These are phyloP conservation scores for Fragilaria radians DNA, from an alignment of 108 stramenopile genomes.

Conservation along the genomic window DNA sequence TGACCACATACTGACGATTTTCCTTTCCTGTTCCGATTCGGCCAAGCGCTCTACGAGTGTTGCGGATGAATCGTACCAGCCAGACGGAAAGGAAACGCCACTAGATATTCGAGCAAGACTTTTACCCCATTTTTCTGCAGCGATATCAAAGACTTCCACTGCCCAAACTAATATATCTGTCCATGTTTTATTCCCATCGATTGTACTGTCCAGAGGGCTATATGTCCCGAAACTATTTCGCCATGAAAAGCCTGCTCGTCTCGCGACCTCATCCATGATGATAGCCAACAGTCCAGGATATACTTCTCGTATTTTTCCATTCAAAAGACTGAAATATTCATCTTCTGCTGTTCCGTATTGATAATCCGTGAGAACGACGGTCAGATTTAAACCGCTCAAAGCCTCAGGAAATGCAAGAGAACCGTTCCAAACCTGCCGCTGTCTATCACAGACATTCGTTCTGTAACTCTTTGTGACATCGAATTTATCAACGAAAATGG, in stretches of 20 bases:
- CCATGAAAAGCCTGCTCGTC: slow-evolving; percentile 35
- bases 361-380: too few species aligned
- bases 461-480: too few species aligned
- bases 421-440: too few species aligned
- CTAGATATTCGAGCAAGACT: slow-evolving; percentile 13
- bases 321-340: neutral
- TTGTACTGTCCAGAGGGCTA: neutral
- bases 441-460: too few species aligned
- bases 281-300: slow-evolving; percentile 17
- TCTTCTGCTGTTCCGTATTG: too few species aligned
- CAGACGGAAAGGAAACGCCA: slow-evolving; percentile 22
- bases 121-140: slow-evolving; percentile 7
- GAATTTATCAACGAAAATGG: too few species aligned
- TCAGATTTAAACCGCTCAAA: too few species aligned
- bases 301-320: neutral
- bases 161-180: too few species aligned
- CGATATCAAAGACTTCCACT: slow-evolving; percentile 22
- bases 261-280: too few species aligned
- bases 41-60: slow-evolving; percentile 19
- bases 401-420: too few species aligned
- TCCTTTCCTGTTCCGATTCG: neutral
- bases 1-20: slow-evolving; percentile 1
- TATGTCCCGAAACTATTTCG: slow-evolving; percentile 17
- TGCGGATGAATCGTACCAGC: slow-evolving; percentile 19
- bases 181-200: neutral